Evolutionary conservation across 495 filamentous ascomycete species (phyloP), one percentile per base, ranked within the genome.

Genomic region (Choiromyces venosus): DNA sequence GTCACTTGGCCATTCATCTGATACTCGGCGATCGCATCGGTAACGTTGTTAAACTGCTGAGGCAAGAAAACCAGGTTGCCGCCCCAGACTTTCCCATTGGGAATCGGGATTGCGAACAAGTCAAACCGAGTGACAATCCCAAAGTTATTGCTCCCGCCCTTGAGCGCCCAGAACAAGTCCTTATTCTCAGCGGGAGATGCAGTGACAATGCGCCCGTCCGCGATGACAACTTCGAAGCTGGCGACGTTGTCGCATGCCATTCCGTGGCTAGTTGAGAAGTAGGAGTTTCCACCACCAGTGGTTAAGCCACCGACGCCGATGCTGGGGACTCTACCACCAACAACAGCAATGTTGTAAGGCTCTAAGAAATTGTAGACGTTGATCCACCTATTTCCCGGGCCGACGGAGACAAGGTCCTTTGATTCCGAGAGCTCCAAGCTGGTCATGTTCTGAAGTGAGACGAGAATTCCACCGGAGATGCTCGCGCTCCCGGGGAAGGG

Each of bases 251-350:
- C 85, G 81, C 73, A 83, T 86, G 37, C 87, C 85, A 52, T 84
- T 69, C 71, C 84, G 75, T 76, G 81, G 78, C 39, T 84, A 78
- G 79, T 84, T 84, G 78, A 85, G 37, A 78, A 73, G 39, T 68
- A 87, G 44, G 84, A 87, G 66, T 87, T 83, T 7, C 87, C 87
- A 67, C 76, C 88, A 37, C 88, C 89, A 1, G 89, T 85, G n/a
- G 84, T 81, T 33, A 89, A 81, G 12, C 89, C 89, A n/a, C 85
- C 85, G 0, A 89, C 86, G 39, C 89, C 89, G 66, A 91, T 85
- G 6, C 82, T 82, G 0, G 83, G 73, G 33, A 83, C 84, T 18
- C 89, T 85, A n/a, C 88, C 88, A 9, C 89, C 90, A 2, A 89
- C 81, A 1, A 86, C 84, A 1, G 87, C 77, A 1, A 87, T 78